Conservation (phyloP, 495 filamentous ascomycete genomes). For the Chaetomium fimeti region DNA sequence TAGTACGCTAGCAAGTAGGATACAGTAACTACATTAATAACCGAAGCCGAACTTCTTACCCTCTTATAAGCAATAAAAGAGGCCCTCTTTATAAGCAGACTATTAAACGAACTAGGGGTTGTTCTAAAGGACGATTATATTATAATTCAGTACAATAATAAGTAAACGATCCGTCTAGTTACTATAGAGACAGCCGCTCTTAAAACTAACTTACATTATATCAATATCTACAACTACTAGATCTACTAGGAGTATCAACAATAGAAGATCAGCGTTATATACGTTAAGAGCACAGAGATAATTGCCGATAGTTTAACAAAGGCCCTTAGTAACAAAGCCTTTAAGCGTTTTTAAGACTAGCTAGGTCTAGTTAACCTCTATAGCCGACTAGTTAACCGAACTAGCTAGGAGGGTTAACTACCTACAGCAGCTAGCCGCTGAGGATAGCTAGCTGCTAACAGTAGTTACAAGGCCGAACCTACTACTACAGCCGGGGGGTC, state of each 20-base stretch:
- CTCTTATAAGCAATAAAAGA: not conserved
- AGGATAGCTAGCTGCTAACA: no score
- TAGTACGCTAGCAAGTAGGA: not conserved
- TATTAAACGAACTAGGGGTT: not conserved
- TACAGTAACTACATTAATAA: not conserved
- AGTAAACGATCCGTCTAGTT: not conserved
- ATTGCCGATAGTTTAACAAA: not conserved
- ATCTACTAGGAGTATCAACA: not conserved
- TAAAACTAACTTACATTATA: not conserved
- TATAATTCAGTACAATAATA: not conserved
- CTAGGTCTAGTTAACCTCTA: not conserved
- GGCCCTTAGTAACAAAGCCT: not conserved
- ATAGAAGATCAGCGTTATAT: not conserved
- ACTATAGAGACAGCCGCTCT: not conserved
- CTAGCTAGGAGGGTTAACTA: no score
- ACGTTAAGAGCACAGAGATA: not conserved
- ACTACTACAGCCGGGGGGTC: no score
- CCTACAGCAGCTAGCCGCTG: no score
- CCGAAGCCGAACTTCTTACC: not conserved
- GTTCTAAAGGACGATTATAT: not conserved
- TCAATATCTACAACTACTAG: not conserved
- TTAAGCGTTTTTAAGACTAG: not conserved
- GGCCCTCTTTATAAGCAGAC: not conserved
- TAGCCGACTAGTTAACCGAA: no score
- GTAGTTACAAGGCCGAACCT: no score